These are phyloP conservation scores for Fusarium sublunatum DNA, from an alignment of 2,329 filamentous ascomycete genomes.

Conservation along the genomic window DNA sequence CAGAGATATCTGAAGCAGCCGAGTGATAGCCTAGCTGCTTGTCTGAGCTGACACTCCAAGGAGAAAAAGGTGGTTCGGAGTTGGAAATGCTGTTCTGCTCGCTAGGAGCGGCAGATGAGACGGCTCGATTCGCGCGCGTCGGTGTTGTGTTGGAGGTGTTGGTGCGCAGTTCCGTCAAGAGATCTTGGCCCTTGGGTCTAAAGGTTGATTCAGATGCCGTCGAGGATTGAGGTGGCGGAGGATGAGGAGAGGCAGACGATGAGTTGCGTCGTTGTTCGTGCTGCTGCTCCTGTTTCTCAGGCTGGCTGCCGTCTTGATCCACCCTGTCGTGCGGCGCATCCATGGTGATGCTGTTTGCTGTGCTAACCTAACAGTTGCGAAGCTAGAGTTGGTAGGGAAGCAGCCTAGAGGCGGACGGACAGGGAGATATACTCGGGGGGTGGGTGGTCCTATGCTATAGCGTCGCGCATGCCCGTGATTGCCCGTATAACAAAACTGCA, in stretches of 20 bases:
- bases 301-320: constrained; percentile 15
- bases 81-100: constrained; percentile 34
- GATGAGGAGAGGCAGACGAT: constrained; percentile 1
- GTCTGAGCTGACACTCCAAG: constrained; percentile 58
- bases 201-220: constrained; percentile 29
- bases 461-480: constrained; percentile 40
- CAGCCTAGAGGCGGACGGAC: constrained; percentile 11
- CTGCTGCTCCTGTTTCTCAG: constrained; percentile 11
- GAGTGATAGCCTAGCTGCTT: constrained; percentile 51
- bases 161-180: constrained; percentile 17
- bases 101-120: constrained; percentile 32
- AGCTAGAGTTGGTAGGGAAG: constrained; percentile 8
- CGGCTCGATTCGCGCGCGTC: constrained; percentile 23
- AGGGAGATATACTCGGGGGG: constrained; percentile 16
- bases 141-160: constrained; percentile 9
- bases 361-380: constrained; percentile 36
- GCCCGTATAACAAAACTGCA: background rate
- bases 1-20: constrained; percentile 52
- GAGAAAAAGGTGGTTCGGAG: constrained; percentile 50
- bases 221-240: constrained; percentile 22
- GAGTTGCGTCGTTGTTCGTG: constrained; percentile 1
- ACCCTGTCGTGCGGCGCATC: constrained; percentile 36
- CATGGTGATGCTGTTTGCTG: constrained; percentile 36
- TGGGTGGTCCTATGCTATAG: constrained; percentile 24
- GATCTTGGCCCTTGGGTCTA: constrained; percentile 2